Base-by-base conservation (phyloP, 2,329 filamentous ascomycete species). In the Stemphylium beticola region DNA sequence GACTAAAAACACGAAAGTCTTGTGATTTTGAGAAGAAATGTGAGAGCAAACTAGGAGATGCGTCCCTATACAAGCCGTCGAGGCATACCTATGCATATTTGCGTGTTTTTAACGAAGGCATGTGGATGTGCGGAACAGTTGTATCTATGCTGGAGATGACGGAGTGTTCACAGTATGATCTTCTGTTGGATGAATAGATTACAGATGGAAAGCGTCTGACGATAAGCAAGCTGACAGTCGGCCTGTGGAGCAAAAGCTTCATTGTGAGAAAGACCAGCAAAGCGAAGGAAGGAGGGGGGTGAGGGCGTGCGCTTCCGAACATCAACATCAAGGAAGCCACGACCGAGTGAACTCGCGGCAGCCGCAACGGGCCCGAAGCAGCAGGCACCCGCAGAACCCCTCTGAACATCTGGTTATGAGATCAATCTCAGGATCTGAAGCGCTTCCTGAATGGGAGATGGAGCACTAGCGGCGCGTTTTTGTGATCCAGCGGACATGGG, bases 261-360 rank as follows among this genome's bases (percentile, higher is more conserved):
- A 41, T 32, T 22, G 46, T 22, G 38, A 31, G 32, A 46, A 45
- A 44, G 49, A 45, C 24, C 31, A 52, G 55, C 53, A 52, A 55
- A 55, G 60, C 51, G 41, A 48, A 60, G 51, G 55, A 53, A 3
- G 22, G 51, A 53, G 49, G 55, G 57, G 58, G 49, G 45, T 55
- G 51, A 57, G 53, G 20, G 46, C 44, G 49, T 60, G 55, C 43
- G 61, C 49, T 55, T 62, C 54, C 42, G 49, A 63, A 62, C 58
- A 64, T 58, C 63, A 55, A 53, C 50, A 54, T 48, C 45, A 32
- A 44, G 47, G 64, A 57, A 64, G 59, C 66, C 68, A 62, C 61
- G 68, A 60, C 60, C 50, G 61, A 58, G 22, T 39, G 37, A 48
- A 50, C 50, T 32, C 44, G 57, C 42, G 50, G 44, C 41, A 56